Conservation (phyloP, 2,329 filamentous ascomycete genomes). For the Claviceps pazoutovae region DNA sequence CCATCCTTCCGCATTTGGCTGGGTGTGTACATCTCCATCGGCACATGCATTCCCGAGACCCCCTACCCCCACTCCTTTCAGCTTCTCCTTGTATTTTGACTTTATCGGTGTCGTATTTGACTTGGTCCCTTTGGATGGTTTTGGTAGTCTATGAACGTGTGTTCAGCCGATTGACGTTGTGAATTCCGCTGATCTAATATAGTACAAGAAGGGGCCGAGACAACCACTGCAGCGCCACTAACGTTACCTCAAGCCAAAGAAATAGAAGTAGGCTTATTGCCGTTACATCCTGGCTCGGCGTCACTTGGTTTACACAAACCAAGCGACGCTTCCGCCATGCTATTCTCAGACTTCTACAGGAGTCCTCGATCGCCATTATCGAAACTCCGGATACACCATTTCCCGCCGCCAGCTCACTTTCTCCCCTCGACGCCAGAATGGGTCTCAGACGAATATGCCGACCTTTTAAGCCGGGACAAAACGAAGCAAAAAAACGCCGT, state of each 20-base stretch:
- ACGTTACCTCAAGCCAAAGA: not conserved
- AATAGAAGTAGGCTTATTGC: not conserved
- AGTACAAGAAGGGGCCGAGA: not conserved
- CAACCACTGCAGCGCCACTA: not conserved
- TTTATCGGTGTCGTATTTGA: not conserved
- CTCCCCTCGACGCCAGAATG: constrained; percentile 18
- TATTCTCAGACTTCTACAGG: constrained; percentile 47
- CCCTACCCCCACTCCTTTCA: not conserved
- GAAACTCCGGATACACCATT: constrained; percentile 31
- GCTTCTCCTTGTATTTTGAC: not conserved
- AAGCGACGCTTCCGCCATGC: constrained; percentile 24
- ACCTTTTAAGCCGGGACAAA: constrained; percentile 49
- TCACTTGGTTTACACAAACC: not conserved
- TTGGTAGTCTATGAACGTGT: not conserved
- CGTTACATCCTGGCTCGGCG: not conserved
- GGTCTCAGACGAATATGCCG: constrained; percentile 40
- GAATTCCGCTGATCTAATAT: not conserved
- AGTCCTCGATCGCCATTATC: constrained; percentile 38
- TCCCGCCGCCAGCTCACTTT: constrained; percentile 17
- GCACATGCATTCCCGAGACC: not conserved
- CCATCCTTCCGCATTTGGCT: constrained; percentile 1
- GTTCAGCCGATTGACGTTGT: not conserved
- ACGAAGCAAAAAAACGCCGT: constrained; percentile 49
- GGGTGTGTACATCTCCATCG: not conserved
- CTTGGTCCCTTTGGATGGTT: not conserved